Conservation (phyloP, 2,329 filamentous ascomycete genomes). For the Exophiala alcalophila region DNA sequence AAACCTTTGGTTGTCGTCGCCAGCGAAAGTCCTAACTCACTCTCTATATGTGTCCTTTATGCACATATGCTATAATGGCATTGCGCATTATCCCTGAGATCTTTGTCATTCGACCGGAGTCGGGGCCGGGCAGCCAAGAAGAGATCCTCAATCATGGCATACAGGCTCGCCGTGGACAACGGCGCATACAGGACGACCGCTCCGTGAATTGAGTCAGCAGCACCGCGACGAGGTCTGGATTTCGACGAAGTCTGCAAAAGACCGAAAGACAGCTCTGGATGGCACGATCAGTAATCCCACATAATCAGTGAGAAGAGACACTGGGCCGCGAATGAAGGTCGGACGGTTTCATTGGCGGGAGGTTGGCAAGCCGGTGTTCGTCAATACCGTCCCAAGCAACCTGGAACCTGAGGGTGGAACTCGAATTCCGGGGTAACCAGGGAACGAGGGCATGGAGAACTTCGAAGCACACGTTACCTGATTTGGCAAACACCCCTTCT, state of each 20-base stretch:
- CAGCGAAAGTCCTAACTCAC: background rate
- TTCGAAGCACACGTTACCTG: no score
- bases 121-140: background rate
- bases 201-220: background rate
- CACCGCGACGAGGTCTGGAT: background rate
- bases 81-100: no score
- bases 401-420: background rate
- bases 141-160: background rate
- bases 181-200: background rate
- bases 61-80: no score
- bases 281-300: conserved; percentile 1
- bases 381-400: background rate
- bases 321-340: no score
- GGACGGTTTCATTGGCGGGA: background rate
- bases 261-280: background rate
- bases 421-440: no score
- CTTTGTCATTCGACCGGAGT: background rate
- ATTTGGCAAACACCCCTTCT: background rate
- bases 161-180: no score
- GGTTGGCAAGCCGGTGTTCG: background rate
- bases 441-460: no score
- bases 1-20: background rate
- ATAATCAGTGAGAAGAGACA: background rate
- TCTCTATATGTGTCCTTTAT: no score
- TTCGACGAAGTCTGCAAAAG: background rate